Base-by-base conservation (phyloP, 352 stramenopile species). In the Thalassiosira sp. region DNA sequence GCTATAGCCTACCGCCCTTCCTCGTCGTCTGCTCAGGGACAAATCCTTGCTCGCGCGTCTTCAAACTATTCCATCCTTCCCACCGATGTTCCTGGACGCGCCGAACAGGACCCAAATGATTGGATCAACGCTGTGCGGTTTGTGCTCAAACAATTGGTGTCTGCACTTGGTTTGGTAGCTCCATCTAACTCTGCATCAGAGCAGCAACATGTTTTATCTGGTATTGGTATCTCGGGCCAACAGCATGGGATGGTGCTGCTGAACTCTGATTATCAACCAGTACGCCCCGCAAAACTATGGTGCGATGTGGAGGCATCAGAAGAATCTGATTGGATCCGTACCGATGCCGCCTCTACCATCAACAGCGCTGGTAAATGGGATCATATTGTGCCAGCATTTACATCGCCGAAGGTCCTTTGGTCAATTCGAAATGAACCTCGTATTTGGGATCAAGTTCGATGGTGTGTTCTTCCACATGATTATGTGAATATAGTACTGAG, bases 191-290 rank as follows among this genome's bases (percentile, higher is more conserved):
- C 31, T 22, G 5, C 31, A 16, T 33, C 20, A 20, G 54, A 11
- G 53, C 2, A 15, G 3, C 8, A 46, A 18, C 25, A 46, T 15
- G 37, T 69, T 20, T 16, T 69, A 40, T 58, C 40, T 8, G 74
- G 74, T 1, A 40, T 82, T 16, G 74, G 74, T 22, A 68, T 82
- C 1, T 68, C 43, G 3, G 74, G 74, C 15, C 74, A 82, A 40
- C 74, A 82, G 45, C 74, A 82, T 64, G 74, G 74, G 0, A 74
- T 82, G 63, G 74, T 82, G 2, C 24, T 66, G 3, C 20, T 82
- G 11, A 46, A 79, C 48, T 20, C 20, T 0, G 22, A 45, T 2
- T 66, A 28, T 24, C 7, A 74, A 40, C 54, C 59, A 24, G 0
- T 82, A n/a, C 46, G 74, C 37, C 60, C 65, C 0, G 74, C 74